Conservation (phyloP, 305 asterid genomes). For the Fraxinus angustifolia region DNA sequence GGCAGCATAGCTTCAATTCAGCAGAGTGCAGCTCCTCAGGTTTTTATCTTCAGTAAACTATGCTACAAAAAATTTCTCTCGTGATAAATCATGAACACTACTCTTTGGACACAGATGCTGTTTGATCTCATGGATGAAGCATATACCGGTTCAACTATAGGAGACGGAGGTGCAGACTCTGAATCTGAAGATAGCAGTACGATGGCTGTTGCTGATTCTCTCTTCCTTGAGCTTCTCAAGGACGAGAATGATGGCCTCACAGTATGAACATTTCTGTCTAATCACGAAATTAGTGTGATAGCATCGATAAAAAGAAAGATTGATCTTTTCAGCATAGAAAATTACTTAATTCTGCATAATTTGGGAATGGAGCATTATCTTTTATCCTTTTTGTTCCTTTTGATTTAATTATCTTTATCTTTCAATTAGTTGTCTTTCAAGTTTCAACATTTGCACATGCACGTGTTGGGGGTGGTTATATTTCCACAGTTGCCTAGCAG, state of each 20-base stretch:
- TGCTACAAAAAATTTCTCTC: not conserved
- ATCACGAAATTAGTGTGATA: not conserved
- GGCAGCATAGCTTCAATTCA: constrained; percentile 90
- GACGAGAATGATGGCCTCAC: constrained; percentile 97
- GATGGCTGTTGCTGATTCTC: constrained; percentile 67
- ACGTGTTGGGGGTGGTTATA: constrained; percentile 3
- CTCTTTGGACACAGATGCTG: constrained; percentile 60
- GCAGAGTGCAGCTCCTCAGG: constrained; percentile 95
- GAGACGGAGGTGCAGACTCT: constrained; percentile 90
- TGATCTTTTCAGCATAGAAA: not conserved
- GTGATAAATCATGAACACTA: constrained; percentile 18
- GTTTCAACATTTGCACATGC: constrained; percentile 8
- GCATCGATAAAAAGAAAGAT: not conserved
- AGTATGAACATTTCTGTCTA: constrained; percentile 53
- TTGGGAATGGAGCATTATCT: constrained; percentile 2
- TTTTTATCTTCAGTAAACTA: constrained; percentile 29
- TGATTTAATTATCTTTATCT: not conserved
- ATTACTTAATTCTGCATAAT: not conserved
- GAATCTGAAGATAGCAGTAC: constrained; percentile 86
- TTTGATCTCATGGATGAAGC: constrained; percentile 98
- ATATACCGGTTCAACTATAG: constrained; percentile 88
- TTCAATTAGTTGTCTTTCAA: not conserved
- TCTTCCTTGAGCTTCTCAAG: constrained; percentile 93
- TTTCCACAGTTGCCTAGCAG: not conserved
- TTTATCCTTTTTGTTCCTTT: constrained; percentile 12